A percentile compares a stretch with the other conserved stretches of the same genome.
These are phyloP conservation scores for Wickerhamomyces sydowiorum DNA, from an alignment of 805 yeast genomes.

Conservation along the genomic window DNA sequence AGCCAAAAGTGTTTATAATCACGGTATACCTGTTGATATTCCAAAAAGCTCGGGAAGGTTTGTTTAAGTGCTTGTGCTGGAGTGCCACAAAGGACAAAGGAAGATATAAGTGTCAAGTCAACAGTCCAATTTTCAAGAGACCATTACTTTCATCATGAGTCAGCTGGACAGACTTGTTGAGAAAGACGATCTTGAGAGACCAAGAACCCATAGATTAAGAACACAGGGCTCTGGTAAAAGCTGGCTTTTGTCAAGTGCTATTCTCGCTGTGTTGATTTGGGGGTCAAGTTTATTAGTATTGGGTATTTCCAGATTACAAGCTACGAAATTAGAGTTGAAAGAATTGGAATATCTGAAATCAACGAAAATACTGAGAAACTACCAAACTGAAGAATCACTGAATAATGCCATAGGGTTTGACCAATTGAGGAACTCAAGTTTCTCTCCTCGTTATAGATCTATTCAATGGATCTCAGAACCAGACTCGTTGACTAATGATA, in stretches of 20 bases:
- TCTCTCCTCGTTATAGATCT: slow-evolving; percentile 43
- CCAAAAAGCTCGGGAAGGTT: too few species aligned
- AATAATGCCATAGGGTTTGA: slow-evolving; percentile 25
- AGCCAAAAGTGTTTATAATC: too few species aligned
- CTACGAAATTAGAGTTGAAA: slow-evolving; percentile 3
- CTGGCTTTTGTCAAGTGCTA: slow-evolving; percentile 4
- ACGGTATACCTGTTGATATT: too few species aligned
- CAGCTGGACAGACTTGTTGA: neutral
- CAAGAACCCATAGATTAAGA: neutral
- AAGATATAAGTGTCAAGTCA: too few species aligned
- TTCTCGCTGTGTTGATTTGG: slow-evolving; percentile 8
- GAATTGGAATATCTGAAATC: slow-evolving; percentile 4
- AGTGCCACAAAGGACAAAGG: too few species aligned
- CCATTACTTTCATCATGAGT: too few species aligned
- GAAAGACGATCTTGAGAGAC: neutral
- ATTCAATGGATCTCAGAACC: slow-evolving; percentile 68
- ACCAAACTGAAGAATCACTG: neutral
- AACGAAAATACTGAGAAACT: neutral
- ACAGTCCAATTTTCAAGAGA: too few species aligned
- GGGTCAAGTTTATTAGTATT: slow-evolving; percentile 6
- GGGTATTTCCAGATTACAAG: slow-evolving; percentile 8
- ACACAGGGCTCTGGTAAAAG: slow-evolving; percentile 1
- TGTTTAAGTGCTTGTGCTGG: too few species aligned
- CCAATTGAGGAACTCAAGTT: slow-evolving; percentile 48
- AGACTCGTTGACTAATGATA: slow-evolving; percentile 44